Base-by-base conservation (phyloP, 169 alveolate species). In the Condylostoma magnum region DNA sequence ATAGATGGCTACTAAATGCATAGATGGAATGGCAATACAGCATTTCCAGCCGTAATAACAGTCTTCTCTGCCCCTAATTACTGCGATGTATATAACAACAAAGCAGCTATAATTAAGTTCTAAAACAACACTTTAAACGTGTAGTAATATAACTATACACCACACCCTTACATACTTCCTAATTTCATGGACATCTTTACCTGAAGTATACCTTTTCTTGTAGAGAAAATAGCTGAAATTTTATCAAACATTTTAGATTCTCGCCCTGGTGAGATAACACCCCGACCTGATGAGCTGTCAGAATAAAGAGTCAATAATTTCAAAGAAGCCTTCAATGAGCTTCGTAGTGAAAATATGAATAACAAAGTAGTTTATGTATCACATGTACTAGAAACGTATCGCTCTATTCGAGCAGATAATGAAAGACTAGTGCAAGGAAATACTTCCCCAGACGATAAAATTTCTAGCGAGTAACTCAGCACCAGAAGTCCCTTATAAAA, bases 21-120 rank as follows among this genome's bases (percentile, higher is more conserved):
- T 72, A 41, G 15, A 15, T 41, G 73, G 56, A 30, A 57, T 57
- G 73, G 73, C 5, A 27, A 38, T 2, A 33, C 22, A 18, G 73
- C 38, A 28, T 63, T 63, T 43, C 73, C 73, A 6, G 58, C 33
- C 10, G 73, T 63, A n/a, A 63, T 63, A 2, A 63, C 73, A 8
- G 94, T 97, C 22, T 97, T 97, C 73, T 92, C 98, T 34, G 99
- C 99, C 8, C 99, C 99, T 12, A 97, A 97, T 76, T 97, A 97
- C 79, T 97, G 99, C 80, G 99, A 97, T 77, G 96, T 94, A 4
- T 95, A 96, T 83, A 95, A 95, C 66, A 96, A 96, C 80, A 96
- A 96, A 83, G 99, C 98, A 2, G 98, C 99, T 0, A 95, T 98
- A n/a, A 88, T 98, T 31, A 96, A 95, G 80, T 92, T 98, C 69